Conservation (phyloP, 1,139 yeast species). For the Nakaseomyces kungkrabaensis region DNA sequence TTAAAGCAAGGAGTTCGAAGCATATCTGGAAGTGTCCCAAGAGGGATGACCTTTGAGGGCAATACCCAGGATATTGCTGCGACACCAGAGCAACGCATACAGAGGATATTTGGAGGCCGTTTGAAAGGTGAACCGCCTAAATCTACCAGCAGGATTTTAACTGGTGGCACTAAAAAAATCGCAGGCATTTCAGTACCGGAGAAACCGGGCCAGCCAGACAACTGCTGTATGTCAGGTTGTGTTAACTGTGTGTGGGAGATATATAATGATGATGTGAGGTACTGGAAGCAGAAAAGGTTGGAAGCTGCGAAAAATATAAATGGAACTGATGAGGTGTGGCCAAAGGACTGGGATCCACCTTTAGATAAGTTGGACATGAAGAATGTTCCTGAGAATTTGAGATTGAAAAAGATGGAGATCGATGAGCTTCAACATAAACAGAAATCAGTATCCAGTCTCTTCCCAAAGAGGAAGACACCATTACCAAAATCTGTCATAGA, state of each 20-base stretch:
- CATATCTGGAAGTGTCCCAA: background rate
- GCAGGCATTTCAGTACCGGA: constrained; percentile 74
- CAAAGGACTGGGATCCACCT: constrained; percentile 70
- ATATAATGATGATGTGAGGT: constrained; percentile 75
- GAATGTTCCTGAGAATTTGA: constrained; percentile 32
- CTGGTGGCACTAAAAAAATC: constrained; percentile 38
- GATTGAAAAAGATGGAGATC: constrained; percentile 20
- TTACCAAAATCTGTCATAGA: constrained; percentile 29
- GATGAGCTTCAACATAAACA: constrained; percentile 13
- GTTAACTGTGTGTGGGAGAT: constrained; percentile 95
- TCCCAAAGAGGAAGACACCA: constrained; percentile 27
- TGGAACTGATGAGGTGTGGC: constrained; percentile 60
- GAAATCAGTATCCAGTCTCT: constrained; percentile 20
- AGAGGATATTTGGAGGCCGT: constrained; percentile 48
- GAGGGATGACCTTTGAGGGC: constrained; percentile 38
- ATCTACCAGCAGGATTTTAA: constrained; percentile 41
- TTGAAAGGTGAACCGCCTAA: constrained; percentile 44
- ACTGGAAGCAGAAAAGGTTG: constrained; percentile 57
- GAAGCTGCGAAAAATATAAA: constrained; percentile 51
- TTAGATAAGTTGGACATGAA: constrained; percentile 33
- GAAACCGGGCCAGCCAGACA: constrained; percentile 80
- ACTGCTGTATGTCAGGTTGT: constrained; percentile 97
- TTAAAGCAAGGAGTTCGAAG: background rate
- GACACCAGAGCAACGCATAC: constrained; percentile 42
- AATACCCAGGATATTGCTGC: constrained; percentile 33